phyloP scores from a whole-genome alignment of 2,329 filamentous ascomycete genomes.

The Aspergillus fijiensis region DNA sequence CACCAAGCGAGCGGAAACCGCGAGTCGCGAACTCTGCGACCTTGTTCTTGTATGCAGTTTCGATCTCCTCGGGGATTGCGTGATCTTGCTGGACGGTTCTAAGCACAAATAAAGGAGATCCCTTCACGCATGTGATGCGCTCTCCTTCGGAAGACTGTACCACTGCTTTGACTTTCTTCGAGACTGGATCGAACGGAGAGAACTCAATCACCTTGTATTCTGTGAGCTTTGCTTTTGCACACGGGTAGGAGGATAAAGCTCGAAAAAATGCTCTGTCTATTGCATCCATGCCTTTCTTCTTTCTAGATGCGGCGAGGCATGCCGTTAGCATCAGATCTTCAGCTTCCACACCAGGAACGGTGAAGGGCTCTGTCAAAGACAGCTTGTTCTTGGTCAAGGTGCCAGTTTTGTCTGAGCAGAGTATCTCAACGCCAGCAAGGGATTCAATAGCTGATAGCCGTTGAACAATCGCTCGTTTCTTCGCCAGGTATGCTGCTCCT shows the following conservation, averaged over 20 bases:
- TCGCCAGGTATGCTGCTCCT: slow-evolving; percentile 84
- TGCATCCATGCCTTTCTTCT: slow-evolving; percentile 93
- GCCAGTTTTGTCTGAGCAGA: slow-evolving; percentile 93
- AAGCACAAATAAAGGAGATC: slow-evolving; percentile 82
- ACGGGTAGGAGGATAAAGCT: slow-evolving; percentile 76
- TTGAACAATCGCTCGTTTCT: slow-evolving; percentile 91
- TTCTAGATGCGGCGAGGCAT: slow-evolving; percentile 83
- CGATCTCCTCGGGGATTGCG: slow-evolving; percentile 71
- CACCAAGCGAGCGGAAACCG: slow-evolving; percentile 91
- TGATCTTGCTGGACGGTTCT: slow-evolving; percentile 86
- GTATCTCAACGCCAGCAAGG: slow-evolving; percentile 86
- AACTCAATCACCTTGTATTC: slow-evolving; percentile 85
- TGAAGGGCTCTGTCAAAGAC: slow-evolving; percentile 80
- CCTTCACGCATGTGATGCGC: slow-evolving; percentile 85
- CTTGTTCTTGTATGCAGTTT: slow-evolving; percentile 86
- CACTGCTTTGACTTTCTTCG: slow-evolving; percentile 84
- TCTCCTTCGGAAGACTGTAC: slow-evolving; percentile 82
- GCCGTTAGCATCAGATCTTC: slow-evolving; percentile 92
- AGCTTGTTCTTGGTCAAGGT: slow-evolving; percentile 94
- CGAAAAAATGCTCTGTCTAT: slow-evolving; percentile 96
- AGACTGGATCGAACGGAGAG: slow-evolving; percentile 86
- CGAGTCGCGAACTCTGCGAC: slow-evolving; percentile 87
- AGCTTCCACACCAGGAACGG: slow-evolving; percentile 74
- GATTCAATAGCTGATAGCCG: slow-evolving; percentile 91
- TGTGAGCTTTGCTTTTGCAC: slow-evolving; percentile 74